Percentiles rank a stretch among this genome's conserved stretches.
Conservation (phyloP, 2,329 filamentous ascomycete species). For the Penicillium sp. region DNA sequence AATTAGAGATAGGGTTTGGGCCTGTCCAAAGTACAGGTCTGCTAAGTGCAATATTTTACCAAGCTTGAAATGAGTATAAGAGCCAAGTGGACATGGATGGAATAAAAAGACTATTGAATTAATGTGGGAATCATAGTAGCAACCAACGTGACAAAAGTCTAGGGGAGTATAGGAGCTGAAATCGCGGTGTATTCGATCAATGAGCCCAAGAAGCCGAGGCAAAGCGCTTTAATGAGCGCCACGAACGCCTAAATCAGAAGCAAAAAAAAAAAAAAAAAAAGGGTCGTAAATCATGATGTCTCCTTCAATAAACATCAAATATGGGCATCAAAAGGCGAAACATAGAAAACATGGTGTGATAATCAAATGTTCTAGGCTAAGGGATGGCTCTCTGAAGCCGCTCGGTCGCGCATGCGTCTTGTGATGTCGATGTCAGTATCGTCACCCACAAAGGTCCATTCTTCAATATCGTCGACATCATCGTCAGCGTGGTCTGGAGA, state of each 20-base stretch:
- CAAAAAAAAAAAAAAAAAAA: neutral
- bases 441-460: constrained; percentile 87
- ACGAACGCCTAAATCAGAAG: constrained; percentile 2
- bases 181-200: constrained; percentile 5
- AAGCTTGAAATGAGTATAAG: too few species aligned
- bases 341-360: neutral
- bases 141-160: constrained; percentile 1
- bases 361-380: constrained; percentile 11
- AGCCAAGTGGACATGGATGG: neutral
- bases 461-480: constrained; percentile 66
- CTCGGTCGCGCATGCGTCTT: constrained; percentile 33
- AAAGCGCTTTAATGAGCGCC: neutral
- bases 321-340: neutral
- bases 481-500: constrained; percentile 43
- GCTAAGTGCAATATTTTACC: too few species aligned
- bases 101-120: neutral
- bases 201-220: constrained; percentile 1
- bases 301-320: constrained; percentile 1
- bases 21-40: too few species aligned
- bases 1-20: too few species aligned
- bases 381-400: constrained; percentile 25
- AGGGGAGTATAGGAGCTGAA: neutral
- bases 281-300: constrained; percentile 8
- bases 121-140: neutral
- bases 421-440: constrained; percentile 49